Base-by-base conservation (phyloP, 306 rosid genomes). In the Sicyos baderoa region DNA sequence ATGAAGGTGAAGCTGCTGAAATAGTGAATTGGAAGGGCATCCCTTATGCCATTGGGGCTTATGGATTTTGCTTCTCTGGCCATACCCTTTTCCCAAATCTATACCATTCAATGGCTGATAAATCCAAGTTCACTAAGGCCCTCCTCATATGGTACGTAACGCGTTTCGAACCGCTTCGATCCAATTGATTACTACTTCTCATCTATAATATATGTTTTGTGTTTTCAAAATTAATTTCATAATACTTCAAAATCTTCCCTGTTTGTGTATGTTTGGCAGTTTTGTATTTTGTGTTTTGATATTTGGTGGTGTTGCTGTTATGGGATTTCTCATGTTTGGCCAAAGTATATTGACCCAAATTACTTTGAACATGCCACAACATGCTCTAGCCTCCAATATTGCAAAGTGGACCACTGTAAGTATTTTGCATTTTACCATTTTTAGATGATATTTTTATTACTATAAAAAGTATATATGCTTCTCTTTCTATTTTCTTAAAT, bases 31-130 rank as follows among this genome's bases (percentile, higher is more conserved):
- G 88, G 88, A 82, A 77, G 13, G 94, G 96, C 65, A 59, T 88
- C 72, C 97, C 96, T 9, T 86, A 84, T 74, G 89, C 92, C 57
- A 77, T 88, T 74, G 97, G 96, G 60, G 83, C 85, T 21, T 84
- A 78, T 27, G 96, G 97, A 2, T 91, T 91, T 80, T 86, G 94
- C 84, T 85, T 77, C 74, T 83, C 96, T 5, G 97, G 96, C 35
- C 96, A 88, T 81, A 78, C 90, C 29, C 91, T 87, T 51, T 87
- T 91, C 54, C 96, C 94, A 22, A 91, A 91, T 74, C 81, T 91
- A 63, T 91, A 88, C 74, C 96, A 87, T 44, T 91, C 91, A 7
- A 88, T 91, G 96, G 91, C 88, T n/a, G 77, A 85, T 78, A 91
- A 87, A 77, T 81, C 59, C 69, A 72, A 86, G 78, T 86, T 83